Base-by-base conservation (phyloP, 2,329 filamentous ascomycete species). In the Trichophyton schoenleinii region DNA sequence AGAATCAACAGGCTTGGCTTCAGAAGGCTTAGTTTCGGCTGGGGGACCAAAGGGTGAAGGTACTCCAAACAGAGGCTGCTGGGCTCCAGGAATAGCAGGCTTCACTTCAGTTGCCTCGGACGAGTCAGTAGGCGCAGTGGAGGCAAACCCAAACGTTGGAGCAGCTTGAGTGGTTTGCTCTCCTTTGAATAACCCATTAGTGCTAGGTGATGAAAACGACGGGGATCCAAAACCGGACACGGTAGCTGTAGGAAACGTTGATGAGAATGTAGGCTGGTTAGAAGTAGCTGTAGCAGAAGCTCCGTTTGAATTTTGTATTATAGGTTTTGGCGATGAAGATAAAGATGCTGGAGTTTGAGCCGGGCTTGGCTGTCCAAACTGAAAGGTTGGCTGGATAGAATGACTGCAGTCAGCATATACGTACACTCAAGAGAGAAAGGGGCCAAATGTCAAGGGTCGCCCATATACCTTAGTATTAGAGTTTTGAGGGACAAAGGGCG, bases 401-500 rank as follows among this genome's bases (percentile, higher is more conserved):
- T 25, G 46, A 52, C 5, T 52, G 5, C 2, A 52, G 25, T 52
- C 22, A 52, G 36, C 28, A 31, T 20, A 15, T 11, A 7, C 5
- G n/a, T 20, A 38, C 28, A n/a, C 7, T n/a, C 31, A 31, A 31
- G n/a, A 36, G 18, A 7, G 2, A 8, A 38, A 41, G n/a, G 2
- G 15, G 25, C 18, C 38, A 38, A 25, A 28, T 4, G n/a, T 22
- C 15, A 31, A 59, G 25, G 25, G 38, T 25, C 11, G 13, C 7
- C 25, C 18, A 48, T 52, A 28, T 55, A 58, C 52, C 58, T 38
- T 57, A 38, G 34, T 11, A 36, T 25, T 52, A 15, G 53, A 60
- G 25, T 15, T 38, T 46, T 64, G 63, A 20, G 64, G 63, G 5
- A 46, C 31, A 42, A 64, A 65, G 38, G 55, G 57, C 11, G 63